Evolutionary conservation across 192 early-diverging fungal genomes (phyloP).

Genomic region (Gonapodya prolifera): DNA sequence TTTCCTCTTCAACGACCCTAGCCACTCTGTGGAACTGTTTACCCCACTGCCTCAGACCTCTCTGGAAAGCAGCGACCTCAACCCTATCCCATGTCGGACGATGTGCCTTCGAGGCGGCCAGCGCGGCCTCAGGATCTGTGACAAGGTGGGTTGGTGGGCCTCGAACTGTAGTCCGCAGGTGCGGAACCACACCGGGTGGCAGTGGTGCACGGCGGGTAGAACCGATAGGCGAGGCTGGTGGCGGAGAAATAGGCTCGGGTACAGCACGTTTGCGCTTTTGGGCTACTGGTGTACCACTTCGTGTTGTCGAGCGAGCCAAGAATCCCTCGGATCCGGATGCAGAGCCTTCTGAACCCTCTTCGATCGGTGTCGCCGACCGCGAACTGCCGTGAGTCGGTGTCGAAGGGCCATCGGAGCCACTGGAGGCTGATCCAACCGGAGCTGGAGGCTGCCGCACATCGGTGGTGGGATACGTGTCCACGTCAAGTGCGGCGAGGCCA

Average conservation of each 20-base stretch:
- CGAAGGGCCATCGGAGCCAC: too few relatives aligned
- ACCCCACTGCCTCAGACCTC: not conserved
- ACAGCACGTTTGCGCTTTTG: not conserved
- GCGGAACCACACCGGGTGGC: not conserved
- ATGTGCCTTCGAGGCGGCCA: not conserved
- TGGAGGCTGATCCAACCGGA: too few relatives aligned
- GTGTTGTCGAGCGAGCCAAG: too few relatives aligned
- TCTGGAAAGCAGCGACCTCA: not conserved
- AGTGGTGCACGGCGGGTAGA: not conserved
- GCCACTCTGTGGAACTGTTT: not conserved
- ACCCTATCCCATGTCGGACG: not conserved
- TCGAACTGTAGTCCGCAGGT: not conserved
- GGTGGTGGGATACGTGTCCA: too few relatives aligned
- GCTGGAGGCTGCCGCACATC: too few relatives aligned
- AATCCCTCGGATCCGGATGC: too few relatives aligned
- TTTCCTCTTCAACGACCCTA: not conserved
- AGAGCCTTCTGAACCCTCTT: too few relatives aligned
- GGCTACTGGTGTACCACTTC: too few relatives aligned
- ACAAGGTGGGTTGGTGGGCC: not conserved
- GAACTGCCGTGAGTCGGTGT: too few relatives aligned
- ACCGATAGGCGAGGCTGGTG: not conserved
- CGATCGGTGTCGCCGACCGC: too few relatives aligned
- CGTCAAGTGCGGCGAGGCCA: too few relatives aligned
- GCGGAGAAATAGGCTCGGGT: not conserved
- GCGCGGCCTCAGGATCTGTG: not conserved